Evolutionary conservation across 768 basidiomycete genomes (phyloP).

Genomic region (Termitomyces sp.): DNA sequence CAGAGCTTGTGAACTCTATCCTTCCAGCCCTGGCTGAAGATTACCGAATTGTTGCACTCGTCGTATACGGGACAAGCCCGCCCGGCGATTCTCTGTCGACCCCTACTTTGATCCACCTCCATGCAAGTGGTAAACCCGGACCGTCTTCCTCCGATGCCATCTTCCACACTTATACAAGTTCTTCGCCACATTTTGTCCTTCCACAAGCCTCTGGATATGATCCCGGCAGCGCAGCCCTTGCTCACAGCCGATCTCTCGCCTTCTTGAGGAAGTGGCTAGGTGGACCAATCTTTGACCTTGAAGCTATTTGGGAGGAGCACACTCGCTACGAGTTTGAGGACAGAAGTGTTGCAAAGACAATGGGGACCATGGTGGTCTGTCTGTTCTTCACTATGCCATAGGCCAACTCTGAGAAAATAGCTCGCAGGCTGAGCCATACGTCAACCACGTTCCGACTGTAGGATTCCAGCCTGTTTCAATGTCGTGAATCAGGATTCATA

Average conservation of each 20-base stretch:
- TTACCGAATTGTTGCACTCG: conserved; percentile 31
- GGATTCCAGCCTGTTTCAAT: conserved; percentile 2
- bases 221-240: conserved; percentile 36
- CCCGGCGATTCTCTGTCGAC: conserved; percentile 17
- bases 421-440: conserved; percentile 51
- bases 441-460: conserved; percentile 57
- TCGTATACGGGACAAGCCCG: conserved; percentile 32
- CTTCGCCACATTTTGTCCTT: conserved; percentile 40
- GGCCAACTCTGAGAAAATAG: background rate
- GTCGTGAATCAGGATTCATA: background rate
- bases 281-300: conserved; percentile 54
- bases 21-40: conserved; percentile 26
- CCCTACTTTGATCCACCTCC: conserved; percentile 37
- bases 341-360: conserved; percentile 49
- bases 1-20: conserved; percentile 24
- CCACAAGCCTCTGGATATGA: conserved; percentile 39
- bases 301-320: conserved; percentile 62
- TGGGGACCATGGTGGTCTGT: conserved; percentile 54
- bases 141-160: conserved; percentile 22
- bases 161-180: conserved; percentile 20
- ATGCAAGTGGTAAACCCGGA: conserved; percentile 22
- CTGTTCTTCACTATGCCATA: background rate
- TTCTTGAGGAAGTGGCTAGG: conserved; percentile 43
- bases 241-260: conserved; percentile 44
- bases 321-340: conserved; percentile 51